A percentile compares a stretch with the other conserved stretches of the same genome.
These are phyloP conservation scores for Aspergillus mulundensis DNA, from an alignment of 495 filamentous ascomycete genomes.

Conservation along the genomic window DNA sequence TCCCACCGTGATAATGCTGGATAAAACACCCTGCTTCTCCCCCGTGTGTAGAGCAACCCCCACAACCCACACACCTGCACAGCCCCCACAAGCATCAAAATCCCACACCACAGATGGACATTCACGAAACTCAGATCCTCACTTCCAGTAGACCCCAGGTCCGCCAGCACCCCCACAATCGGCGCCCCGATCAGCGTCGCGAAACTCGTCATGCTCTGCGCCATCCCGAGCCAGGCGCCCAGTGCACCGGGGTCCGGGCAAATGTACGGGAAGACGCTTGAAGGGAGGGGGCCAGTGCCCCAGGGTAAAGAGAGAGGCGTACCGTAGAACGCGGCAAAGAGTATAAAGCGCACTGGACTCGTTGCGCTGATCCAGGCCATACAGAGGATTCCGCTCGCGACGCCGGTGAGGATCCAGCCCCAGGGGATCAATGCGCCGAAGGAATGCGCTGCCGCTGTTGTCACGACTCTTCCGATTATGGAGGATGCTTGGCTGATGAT, in stretches of 20 bases:
- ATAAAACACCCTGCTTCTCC: conserved; percentile 22
- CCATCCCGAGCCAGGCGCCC: conserved; percentile 68
- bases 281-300: conserved; percentile 58
- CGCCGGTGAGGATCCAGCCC: conserved; percentile 22
- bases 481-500: conserved; percentile 32
- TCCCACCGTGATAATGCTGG: too few species aligned
- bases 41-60: conserved; percentile 18
- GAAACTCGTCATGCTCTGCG: conserved; percentile 64
- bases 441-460: conserved; percentile 20
- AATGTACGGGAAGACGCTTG: conserved; percentile 60
- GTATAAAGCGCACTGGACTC: conserved; percentile 52
- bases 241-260: conserved; percentile 54
- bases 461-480: conserved; percentile 23
- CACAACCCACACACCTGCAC: conserved; percentile 17
- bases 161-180: conserved; percentile 53
- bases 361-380: conserved; percentile 53
- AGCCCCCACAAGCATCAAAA: conserved; percentile 19
- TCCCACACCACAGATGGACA: conserved; percentile 26
- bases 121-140: conserved; percentile 21
- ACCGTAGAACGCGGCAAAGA: conserved; percentile 61
- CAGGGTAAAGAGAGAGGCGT: conserved; percentile 15
- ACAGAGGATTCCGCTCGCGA: conserved; percentile 23
- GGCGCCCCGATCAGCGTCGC: conserved; percentile 65
- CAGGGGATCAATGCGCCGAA: conserved; percentile 25
- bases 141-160: conserved; percentile 19